Evolutionary conservation across 2,329 filamentous ascomycete genomes (phyloP).

Genomic region (Cladorrhinum sp.): DNA sequence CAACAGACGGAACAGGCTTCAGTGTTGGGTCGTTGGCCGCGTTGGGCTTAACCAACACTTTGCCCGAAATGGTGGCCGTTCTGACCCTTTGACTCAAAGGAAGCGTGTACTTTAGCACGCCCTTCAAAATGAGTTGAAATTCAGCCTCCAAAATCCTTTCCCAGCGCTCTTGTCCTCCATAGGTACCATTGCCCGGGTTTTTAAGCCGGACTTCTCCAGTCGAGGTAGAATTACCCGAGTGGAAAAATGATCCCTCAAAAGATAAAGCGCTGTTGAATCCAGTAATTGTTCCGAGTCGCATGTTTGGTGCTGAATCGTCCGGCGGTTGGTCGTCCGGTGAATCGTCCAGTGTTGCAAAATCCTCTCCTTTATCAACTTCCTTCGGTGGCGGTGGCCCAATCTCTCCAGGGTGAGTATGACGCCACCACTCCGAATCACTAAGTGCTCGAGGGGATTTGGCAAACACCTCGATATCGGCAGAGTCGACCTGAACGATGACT

Average conservation of each 20-base stretch:
- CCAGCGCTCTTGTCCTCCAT: slow-evolving; percentile 83
- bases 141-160: slow-evolving; percentile 85
- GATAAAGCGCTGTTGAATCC: slow-evolving; percentile 82
- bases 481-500: slow-evolving; percentile 78
- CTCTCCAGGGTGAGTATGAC: slow-evolving; percentile 37
- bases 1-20: background rate
- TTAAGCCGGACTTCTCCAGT: slow-evolving; percentile 79
- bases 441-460: slow-evolving; percentile 89
- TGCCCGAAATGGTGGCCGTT: slow-evolving; percentile 58
- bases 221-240: slow-evolving; percentile 67
- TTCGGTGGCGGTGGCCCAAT: slow-evolving; percentile 21
- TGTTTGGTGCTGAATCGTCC: slow-evolving; percentile 71
- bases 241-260: slow-evolving; percentile 88
- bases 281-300: slow-evolving; percentile 86
- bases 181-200: slow-evolving; percentile 84
- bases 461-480: slow-evolving; percentile 89
- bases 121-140: slow-evolving; percentile 89
- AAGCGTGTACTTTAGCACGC: slow-evolving; percentile 78
- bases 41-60: slow-evolving; percentile 60
- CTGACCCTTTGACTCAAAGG: slow-evolving; percentile 59
- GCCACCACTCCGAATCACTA: slow-evolving; percentile 61
- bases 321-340: slow-evolving; percentile 28
- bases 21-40: slow-evolving; percentile 50
- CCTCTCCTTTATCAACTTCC: background rate
- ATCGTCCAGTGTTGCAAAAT: slow-evolving; percentile 29